Conservation (phyloP, 352 stramenopile genomes). For the Globisporangium emineosum region DNA sequence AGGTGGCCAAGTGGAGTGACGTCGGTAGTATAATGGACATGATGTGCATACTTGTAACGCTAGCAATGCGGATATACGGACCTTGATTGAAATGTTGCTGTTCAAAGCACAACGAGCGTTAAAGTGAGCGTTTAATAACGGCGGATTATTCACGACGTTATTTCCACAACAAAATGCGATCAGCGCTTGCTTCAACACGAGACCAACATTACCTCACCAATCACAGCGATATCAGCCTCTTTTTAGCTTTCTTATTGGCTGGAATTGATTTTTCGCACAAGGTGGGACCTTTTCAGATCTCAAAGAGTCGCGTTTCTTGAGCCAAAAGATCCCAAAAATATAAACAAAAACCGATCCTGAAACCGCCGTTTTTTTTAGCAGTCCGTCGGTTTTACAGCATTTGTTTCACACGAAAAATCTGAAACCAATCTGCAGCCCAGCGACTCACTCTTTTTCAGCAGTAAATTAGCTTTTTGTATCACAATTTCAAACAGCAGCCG, state of each 20-base stretch:
- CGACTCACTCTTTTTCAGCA: neutral
- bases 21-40: neutral
- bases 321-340: conserved; percentile 1
- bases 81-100: neutral
- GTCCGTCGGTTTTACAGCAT: neutral
- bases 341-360: neutral
- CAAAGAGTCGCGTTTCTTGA: conserved; percentile 3
- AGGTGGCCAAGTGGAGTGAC: neutral
- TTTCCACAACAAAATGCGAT: neutral
- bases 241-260: neutral
- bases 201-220: neutral
- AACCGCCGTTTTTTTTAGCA: neutral
- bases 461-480: neutral
- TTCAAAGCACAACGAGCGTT: neutral
- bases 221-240: neutral
- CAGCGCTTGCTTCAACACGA: neutral
- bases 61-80: neutral
- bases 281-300: conserved; percentile 5
- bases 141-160: neutral
- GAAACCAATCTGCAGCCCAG: neutral
- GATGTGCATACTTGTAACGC: conserved; percentile 1
- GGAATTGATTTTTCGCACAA: neutral
- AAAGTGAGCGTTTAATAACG: neutral
- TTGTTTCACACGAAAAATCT: neutral
- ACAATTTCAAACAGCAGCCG: neutral